These are phyloP conservation scores for Starmerella powellii DNA, from an alignment of 805 yeast genomes.

Conservation along the genomic window DNA sequence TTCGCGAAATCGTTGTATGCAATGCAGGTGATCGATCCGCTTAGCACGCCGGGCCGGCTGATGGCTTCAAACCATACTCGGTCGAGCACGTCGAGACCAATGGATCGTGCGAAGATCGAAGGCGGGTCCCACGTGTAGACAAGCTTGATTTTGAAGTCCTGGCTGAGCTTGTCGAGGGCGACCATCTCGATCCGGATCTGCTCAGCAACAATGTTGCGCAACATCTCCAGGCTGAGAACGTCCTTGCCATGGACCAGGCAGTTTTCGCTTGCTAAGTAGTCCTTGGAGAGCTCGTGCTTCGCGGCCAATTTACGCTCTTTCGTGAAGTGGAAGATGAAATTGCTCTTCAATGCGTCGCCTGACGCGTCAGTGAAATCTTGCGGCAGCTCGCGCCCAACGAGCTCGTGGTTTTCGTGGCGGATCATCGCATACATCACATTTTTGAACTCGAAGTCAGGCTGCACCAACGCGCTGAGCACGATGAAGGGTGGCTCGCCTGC, in stretches of 20 bases:
- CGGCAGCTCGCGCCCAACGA: conserved; percentile 7
- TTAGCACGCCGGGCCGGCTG: conserved; percentile 4
- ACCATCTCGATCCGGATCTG: conserved; percentile 15
- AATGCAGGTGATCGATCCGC: conserved; percentile 5
- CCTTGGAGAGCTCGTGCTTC: not conserved
- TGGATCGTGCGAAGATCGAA: conserved; percentile 16
- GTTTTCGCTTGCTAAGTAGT: not conserved
- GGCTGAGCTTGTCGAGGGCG: conserved; percentile 2
- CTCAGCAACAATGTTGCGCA: conserved; percentile 8
- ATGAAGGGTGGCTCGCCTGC: conserved; percentile 10
- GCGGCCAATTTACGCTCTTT: conserved; percentile 1
- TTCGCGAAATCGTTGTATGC: conserved; percentile 21
- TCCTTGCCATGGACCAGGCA: not conserved
- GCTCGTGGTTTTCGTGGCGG: not conserved
- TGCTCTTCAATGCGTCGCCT: conserved; percentile 12
- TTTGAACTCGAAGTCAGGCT: conserved; percentile 22
- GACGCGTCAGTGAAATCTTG: conserved; percentile 2
- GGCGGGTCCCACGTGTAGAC: conserved; percentile 24
- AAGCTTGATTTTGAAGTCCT: not conserved
- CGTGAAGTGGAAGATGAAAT: conserved; percentile 9
- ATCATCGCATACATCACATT: conserved; percentile 15
- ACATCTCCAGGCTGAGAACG: conserved; percentile 12
- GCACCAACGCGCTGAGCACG: conserved; percentile 20
- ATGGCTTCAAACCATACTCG: conserved; percentile 16
- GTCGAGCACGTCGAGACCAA: conserved; percentile 14